Evolutionary conservation across 345 rosid genomes (phyloP).

Genomic region (Gossypium longicalyx): DNA sequence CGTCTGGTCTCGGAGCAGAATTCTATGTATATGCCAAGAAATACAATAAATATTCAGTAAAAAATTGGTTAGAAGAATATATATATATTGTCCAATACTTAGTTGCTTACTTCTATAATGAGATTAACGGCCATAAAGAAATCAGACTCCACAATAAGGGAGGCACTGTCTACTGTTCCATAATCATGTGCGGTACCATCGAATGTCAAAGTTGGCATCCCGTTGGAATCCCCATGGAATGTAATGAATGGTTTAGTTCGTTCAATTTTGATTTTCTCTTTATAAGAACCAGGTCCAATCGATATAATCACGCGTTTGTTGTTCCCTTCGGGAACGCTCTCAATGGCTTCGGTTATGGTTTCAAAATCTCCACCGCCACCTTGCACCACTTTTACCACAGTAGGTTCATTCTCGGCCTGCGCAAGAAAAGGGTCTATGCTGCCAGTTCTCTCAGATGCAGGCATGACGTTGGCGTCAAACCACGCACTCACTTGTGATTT

Average conservation of each 20-base stretch:
- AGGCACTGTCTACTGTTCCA: conserved; percentile 73
- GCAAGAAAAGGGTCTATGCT: conserved; percentile 32
- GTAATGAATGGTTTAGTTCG: conserved; percentile 49
- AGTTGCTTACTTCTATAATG: conserved; percentile 33
- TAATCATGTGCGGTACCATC: conserved; percentile 42
- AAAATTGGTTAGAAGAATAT: too few relatives aligned
- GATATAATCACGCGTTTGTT: conserved; percentile 42
- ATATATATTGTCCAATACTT: too few relatives aligned
- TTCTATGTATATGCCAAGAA: conserved; percentile 26
- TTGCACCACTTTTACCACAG: conserved; percentile 35
- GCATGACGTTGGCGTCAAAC: not conserved
- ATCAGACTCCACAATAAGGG: conserved; percentile 48
- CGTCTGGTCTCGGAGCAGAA: conserved; percentile 43
- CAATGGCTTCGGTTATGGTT: conserved; percentile 49
- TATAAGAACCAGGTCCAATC: conserved; percentile 46
- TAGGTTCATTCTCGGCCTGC: conserved; percentile 20
- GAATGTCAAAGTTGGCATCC: conserved; percentile 35
- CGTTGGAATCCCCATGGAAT: conserved; percentile 36
- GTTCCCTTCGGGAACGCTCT: conserved; percentile 44
- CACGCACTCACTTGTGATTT: not conserved
- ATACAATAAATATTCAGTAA: not conserved
- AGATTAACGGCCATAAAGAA: conserved; percentile 59
- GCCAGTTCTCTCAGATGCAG: conserved; percentile 16
- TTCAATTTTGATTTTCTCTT: conserved; percentile 53
- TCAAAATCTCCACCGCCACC: conserved; percentile 55